phyloP scores from a whole-genome alignment of 805 yeast species.

The Candida dajiaensis region DNA sequence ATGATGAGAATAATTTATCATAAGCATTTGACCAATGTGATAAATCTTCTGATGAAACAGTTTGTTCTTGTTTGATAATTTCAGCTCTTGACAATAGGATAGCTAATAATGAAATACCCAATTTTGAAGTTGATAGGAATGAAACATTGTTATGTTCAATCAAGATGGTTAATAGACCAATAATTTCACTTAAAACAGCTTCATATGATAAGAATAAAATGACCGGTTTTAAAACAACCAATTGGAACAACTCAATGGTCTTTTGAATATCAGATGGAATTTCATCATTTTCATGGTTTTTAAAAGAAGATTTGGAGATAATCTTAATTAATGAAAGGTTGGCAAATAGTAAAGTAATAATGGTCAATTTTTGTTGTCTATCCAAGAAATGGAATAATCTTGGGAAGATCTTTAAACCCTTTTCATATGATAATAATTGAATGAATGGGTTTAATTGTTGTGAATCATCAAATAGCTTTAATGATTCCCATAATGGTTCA shows the following conservation, averaged over 20 bases:
- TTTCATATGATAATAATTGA: conserved; percentile 75
- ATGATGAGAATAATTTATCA: conserved; percentile 70
- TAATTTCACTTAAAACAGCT: conserved; percentile 71
- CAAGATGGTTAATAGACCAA: conserved; percentile 65
- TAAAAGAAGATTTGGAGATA: conserved; percentile 72
- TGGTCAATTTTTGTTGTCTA: conserved; percentile 68
- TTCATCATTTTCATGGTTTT: conserved; percentile 46
- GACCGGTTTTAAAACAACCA: conserved; percentile 75
- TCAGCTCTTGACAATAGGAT: conserved; percentile 91
- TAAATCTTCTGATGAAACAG: conserved; percentile 35
- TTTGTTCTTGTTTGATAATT: conserved; percentile 78
- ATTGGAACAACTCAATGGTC: conserved; percentile 71
- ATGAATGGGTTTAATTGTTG: conserved; percentile 58
- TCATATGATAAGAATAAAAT: conserved; percentile 76
- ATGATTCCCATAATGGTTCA: conserved; percentile 65
- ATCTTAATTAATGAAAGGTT: conserved; percentile 77
- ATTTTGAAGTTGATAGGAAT: conserved; percentile 48
- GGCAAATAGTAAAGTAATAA: conserved; percentile 72
- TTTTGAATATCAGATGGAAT: conserved; percentile 50
- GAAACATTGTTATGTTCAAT: conserved; percentile 67
- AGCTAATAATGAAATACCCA: conserved; percentile 83
- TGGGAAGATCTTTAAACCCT: conserved; percentile 84
- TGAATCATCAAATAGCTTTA: conserved; percentile 64
- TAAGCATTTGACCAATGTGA: conserved; percentile 72
- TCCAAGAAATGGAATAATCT: conserved; percentile 80